These are phyloP conservation scores for Phialemoniopsis sp. DNA, from an alignment of 2,329 filamentous ascomycete species.

Conservation along the genomic window DNA sequence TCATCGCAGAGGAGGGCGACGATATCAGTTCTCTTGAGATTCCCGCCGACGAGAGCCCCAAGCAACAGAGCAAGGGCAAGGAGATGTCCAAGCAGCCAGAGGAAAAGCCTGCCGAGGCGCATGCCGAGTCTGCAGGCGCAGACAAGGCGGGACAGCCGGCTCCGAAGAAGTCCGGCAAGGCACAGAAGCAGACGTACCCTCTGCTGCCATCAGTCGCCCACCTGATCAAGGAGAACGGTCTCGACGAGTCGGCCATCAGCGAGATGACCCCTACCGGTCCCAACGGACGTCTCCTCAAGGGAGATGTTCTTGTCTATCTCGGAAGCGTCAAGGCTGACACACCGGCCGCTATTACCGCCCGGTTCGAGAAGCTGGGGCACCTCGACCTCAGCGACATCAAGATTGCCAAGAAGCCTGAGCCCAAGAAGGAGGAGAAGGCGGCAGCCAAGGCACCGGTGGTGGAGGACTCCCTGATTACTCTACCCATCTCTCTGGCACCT, in stretches of 20 bases:
- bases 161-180: slow-evolving; percentile 33
- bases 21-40: slow-evolving; percentile 72
- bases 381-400: slow-evolving; percentile 97
- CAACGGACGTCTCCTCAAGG: slow-evolving; percentile 85
- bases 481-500: slow-evolving; percentile 74
- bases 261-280: slow-evolving; percentile 88
- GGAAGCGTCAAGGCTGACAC: slow-evolving; percentile 71
- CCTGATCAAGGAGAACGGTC: slow-evolving; percentile 73
- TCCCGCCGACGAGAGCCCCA: slow-evolving; percentile 59
- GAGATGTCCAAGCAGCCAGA: slow-evolving; percentile 10
- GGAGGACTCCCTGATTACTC: slow-evolving; percentile 54
- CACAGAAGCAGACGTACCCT: slow-evolving; percentile 64
- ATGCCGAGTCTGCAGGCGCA: slow-evolving; percentile 8
- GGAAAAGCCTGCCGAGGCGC: slow-evolving; percentile 13
- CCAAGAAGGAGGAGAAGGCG: slow-evolving; percentile 25
- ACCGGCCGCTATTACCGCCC: slow-evolving; percentile 65
- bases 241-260: slow-evolving; percentile 70
- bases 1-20: slow-evolving; percentile 77
- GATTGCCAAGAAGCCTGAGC: slow-evolving; percentile 50
- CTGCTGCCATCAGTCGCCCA: slow-evolving; percentile 80
- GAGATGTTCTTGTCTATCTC: slow-evolving; percentile 87
- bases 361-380: slow-evolving; percentile 72
- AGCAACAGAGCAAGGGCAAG: slow-evolving; percentile 28
- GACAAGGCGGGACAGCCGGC: slow-evolving; percentile 8
- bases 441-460: slow-evolving; percentile 34